Evolutionary conservation across 2,329 filamentous ascomycete species (phyloP).

Genomic region (Aspergillus sp.): DNA sequence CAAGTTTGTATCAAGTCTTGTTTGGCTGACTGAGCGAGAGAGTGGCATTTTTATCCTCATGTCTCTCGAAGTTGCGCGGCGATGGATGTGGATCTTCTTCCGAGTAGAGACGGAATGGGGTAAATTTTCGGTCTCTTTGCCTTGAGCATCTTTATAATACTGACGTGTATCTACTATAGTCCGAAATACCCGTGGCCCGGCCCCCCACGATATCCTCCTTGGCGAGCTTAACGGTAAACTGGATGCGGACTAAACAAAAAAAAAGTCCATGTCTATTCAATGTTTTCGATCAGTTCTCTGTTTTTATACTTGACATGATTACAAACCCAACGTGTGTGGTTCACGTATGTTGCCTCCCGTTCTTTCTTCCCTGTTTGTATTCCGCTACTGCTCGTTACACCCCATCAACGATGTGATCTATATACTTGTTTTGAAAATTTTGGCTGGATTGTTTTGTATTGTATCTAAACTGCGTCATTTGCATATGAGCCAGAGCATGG

Average conservation of each 20-base stretch:
- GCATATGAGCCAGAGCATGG: slow-evolving; percentile 8
- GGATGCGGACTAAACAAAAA: slow-evolving; percentile 50
- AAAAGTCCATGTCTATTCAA: not conserved
- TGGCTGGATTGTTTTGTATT: not conserved
- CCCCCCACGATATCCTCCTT: slow-evolving; percentile 66
- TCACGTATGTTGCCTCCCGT: no score
- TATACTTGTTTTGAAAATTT: no score
- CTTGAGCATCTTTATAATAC: slow-evolving; percentile 5
- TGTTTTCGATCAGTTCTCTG: no score
- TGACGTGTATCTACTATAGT: slow-evolving; percentile 31
- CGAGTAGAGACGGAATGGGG: slow-evolving; percentile 92
- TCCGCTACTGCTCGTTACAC: no score
- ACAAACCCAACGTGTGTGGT: no score
- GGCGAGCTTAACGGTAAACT: slow-evolving; percentile 66
- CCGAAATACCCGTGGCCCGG: slow-evolving; percentile 51
- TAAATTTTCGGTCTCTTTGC: slow-evolving; percentile 31
- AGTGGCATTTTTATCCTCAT: slow-evolving; percentile 84
- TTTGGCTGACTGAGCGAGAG: slow-evolving; percentile 82
- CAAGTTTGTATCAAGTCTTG: slow-evolving; percentile 76
- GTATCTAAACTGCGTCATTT: no score
- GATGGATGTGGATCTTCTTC: slow-evolving; percentile 98
- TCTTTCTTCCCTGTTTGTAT: no score
- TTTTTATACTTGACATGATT: no score
- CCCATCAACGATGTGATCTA: no score
- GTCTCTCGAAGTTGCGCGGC: slow-evolving; percentile 75